A percentile compares a stretch with the other conserved stretches of the same genome.
These are phyloP conservation scores for Pichia thaimueangensis DNA, from an alignment of 805 yeast genomes.

Conservation along the genomic window DNA sequence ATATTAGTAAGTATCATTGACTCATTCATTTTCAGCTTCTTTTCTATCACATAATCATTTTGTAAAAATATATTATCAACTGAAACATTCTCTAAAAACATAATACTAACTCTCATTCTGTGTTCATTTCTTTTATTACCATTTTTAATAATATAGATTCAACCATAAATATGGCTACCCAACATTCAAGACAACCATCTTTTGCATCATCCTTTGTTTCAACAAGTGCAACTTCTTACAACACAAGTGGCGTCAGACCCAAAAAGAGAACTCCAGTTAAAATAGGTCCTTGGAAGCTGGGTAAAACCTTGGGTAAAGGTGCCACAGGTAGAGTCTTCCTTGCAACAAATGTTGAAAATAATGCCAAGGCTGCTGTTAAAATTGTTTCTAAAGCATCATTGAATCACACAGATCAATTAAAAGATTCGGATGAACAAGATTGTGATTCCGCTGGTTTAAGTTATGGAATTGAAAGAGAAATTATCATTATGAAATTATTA, in stretches of 20 bases:
- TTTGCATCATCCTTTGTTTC: constrained; percentile 48
- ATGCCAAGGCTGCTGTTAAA: constrained; percentile 92
- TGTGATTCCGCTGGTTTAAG: constrained; percentile 54
- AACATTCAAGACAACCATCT: constrained; percentile 55
- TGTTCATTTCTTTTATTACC: no score
- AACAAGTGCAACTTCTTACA: constrained; percentile 14
- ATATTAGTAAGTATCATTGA: no score
- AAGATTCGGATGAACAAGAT: constrained; percentile 31
- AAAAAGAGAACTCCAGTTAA: constrained; percentile 34
- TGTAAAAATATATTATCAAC: no score
- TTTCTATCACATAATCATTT: no score
- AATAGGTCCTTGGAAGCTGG: constrained; percentile 95
- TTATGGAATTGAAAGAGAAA: constrained; percentile 82
- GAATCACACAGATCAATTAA: constrained; percentile 13
- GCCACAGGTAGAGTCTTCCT: constrained; percentile 91
- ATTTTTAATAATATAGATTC: no score
- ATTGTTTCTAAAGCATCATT: constrained; percentile 84
- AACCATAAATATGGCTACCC: constrained; percentile 29
- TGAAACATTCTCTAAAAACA: no score
- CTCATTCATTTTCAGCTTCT: no score
- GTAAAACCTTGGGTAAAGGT: constrained; percentile 93
- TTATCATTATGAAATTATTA: constrained; percentile 75
- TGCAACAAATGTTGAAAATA: constrained; percentile 79
- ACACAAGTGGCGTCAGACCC: not conserved
- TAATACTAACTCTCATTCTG: no score